Base-by-base conservation (phyloP, 1,284 basidiomycete genomes). In the Fomitopsis pinicola region DNA sequence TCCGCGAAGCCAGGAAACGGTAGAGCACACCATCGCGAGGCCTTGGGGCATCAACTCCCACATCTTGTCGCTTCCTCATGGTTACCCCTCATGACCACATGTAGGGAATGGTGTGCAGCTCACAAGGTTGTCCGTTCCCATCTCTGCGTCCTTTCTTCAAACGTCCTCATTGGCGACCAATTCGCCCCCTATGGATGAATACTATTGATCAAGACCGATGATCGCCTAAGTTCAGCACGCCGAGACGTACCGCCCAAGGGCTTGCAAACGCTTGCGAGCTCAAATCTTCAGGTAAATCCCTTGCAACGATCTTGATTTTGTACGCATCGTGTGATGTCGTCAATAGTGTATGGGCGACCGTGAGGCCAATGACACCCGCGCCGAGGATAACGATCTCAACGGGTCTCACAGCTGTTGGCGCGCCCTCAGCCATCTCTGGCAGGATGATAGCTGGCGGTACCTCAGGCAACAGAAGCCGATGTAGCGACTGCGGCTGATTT, bases 221-320 rank as follows among this genome's bases (percentile, higher is more conserved):
- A n/a, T 42, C 30, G 17, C 19, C n/a, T n/a, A n/a, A n/a, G n/a
- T n/a, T 9, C 8, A 33, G 17, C 19, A 12, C 26, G 5, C 26
- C 22, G 30, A 40, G 57, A 57, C 42, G 58, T 58, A 86, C 87
- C 42, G 89, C 88, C 83, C 89, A 91, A 0, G 89, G 89, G 62
- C 80, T 83, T 0, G 89, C 83, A 72, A 88, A 91, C 0, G 76
- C 80, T 56, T 83, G 82, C 1, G 82, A 84, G 58, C 79, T 73
- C 28, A 80, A 68, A 71, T 91, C 88, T 56, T 82, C 78, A 0
- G 89, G 87, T 64, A 89, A 75, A 64, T 91, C 89, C 48, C 86
- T 78, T 2, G 88, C 89, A 15, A 90, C 73, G 59, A 91, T 72
- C 2, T 80, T 84, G 30, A 91, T 77, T 30, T 74, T 77, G 70